These are phyloP conservation scores for Syzygium aqueum DNA, from an alignment of 345 rosid species.

Conservation along the genomic window DNA sequence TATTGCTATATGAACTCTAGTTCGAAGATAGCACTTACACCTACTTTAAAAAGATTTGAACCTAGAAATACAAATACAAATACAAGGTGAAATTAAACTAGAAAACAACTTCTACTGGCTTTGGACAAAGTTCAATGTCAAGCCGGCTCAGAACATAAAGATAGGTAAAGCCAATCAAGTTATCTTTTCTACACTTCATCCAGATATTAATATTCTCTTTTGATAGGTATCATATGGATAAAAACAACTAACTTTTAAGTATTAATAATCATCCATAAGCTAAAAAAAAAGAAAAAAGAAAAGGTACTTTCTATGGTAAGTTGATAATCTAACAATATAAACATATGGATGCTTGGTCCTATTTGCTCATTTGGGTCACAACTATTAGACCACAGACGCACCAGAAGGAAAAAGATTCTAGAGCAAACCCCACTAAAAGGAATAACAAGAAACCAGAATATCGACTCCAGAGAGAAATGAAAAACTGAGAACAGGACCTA, in stretches of 20 bases:
- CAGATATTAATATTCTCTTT: neutral
- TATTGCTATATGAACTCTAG: neutral
- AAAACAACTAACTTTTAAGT: neutral
- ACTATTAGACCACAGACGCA: neutral
- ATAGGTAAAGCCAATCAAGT: neutral
- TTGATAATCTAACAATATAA: neutral
- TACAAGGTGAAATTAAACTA: neutral
- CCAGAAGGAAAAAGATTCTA: neutral
- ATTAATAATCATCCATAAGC: neutral
- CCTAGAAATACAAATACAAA: neutral
- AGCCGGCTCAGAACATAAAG: neutral
- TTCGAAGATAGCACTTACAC: neutral
- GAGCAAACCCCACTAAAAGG: neutral
- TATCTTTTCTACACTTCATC: neutral
- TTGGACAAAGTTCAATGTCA: neutral
- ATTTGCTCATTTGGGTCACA: neutral
- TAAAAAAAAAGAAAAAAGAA: neutral
- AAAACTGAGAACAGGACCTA: too few relatives aligned
- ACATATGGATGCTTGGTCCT: neutral
- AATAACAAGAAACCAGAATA: neutral
- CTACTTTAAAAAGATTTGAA: neutral
- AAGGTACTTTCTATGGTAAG: neutral
- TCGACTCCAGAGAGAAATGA: neutral
- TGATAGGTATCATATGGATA: neutral
- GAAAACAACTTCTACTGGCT: neutral